Conservation (phyloP, 1,284 basidiomycete genomes). For the Irpex sp. region DNA sequence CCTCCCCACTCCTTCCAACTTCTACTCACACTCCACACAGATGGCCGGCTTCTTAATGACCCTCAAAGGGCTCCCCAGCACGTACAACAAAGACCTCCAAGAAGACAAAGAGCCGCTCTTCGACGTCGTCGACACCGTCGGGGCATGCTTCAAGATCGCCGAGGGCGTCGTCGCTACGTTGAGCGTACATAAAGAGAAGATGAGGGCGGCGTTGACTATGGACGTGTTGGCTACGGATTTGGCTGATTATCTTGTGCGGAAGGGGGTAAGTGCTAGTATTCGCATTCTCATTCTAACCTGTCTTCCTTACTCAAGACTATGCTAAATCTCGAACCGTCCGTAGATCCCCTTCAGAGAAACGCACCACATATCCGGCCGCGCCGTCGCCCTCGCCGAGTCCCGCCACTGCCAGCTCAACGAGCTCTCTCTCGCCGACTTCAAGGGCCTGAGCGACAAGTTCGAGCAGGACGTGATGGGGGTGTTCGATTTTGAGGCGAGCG, state of each 20-base stretch:
- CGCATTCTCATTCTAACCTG: conserved; percentile 1
- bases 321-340: neutral
- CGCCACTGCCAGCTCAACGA: conserved; percentile 79
- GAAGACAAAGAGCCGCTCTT: conserved; percentile 99
- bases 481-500: conserved; percentile 92
- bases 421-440: conserved; percentile 79
- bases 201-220: conserved; percentile 89
- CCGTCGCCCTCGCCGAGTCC: conserved; percentile 91
- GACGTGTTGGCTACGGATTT: conserved; percentile 97
- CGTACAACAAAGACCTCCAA: conserved; percentile 99
- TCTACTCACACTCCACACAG: conserved; percentile 32
- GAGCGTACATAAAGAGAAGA: conserved; percentile 85
- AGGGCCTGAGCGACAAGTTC: conserved; percentile 75
- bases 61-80: conserved; percentile 94
- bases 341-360: conserved; percentile 96
- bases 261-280: conserved; percentile 66
- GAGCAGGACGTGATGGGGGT: conserved; percentile 77
- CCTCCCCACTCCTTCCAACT: conserved; percentile 5
- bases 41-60: conserved; percentile 99
- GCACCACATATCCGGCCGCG: conserved; percentile 95
- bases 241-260: conserved; percentile 96
- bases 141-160: conserved; percentile 89
- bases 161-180: conserved; percentile 93
- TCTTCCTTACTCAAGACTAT: neutral
- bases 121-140: conserved; percentile 88